Evolutionary conservation across 2,329 filamentous ascomycete species (phyloP).

Genomic region (Aspergillus intermedius): DNA sequence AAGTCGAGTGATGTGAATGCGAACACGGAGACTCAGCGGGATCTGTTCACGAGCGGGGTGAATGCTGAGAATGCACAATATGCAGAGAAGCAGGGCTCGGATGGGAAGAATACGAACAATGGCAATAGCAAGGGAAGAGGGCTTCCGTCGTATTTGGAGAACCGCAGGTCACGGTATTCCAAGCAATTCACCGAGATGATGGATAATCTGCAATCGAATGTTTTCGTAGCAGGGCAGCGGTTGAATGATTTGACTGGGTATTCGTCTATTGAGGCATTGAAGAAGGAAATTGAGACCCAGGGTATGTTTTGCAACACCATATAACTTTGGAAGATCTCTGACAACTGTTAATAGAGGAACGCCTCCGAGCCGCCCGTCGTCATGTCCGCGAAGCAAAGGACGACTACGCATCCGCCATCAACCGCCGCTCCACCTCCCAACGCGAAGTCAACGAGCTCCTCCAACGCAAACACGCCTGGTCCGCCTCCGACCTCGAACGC

Average conservation of each 20-base stretch:
- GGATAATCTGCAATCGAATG: slow-evolving; percentile 80
- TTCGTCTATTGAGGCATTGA: slow-evolving; percentile 79
- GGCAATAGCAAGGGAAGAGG: slow-evolving; percentile 11
- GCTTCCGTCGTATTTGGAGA: slow-evolving; percentile 32
- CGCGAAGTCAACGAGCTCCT: slow-evolving; percentile 92
- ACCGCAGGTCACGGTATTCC: slow-evolving; percentile 50
- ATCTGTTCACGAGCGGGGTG: background rate
- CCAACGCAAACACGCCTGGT: slow-evolving; percentile 91
- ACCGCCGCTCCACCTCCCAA: slow-evolving; percentile 78
- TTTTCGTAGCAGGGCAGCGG: slow-evolving; percentile 77
- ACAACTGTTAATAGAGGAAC: slow-evolving; percentile 39
- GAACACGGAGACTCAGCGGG: slow-evolving; percentile 15
- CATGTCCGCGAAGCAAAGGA: slow-evolving; percentile 65
- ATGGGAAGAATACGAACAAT: slow-evolving; percentile 5
- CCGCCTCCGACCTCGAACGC: slow-evolving; percentile 76
- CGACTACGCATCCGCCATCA: slow-evolving; percentile 75
- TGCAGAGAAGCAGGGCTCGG: slow-evolving; percentile 4
- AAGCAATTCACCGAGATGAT: slow-evolving; percentile 66
- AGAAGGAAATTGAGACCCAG: slow-evolving; percentile 65
- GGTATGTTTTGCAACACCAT: slow-evolving; percentile 34
- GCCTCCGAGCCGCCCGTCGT: slow-evolving; percentile 50
- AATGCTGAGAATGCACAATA: slow-evolving; percentile 6
- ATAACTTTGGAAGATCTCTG: background rate
- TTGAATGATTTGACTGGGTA: slow-evolving; percentile 95
- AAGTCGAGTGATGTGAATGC: slow-evolving; percentile 2